Base-by-base conservation (phyloP, 1,284 basidiomycete genomes). In the Singerocomus inundabilis region DNA sequence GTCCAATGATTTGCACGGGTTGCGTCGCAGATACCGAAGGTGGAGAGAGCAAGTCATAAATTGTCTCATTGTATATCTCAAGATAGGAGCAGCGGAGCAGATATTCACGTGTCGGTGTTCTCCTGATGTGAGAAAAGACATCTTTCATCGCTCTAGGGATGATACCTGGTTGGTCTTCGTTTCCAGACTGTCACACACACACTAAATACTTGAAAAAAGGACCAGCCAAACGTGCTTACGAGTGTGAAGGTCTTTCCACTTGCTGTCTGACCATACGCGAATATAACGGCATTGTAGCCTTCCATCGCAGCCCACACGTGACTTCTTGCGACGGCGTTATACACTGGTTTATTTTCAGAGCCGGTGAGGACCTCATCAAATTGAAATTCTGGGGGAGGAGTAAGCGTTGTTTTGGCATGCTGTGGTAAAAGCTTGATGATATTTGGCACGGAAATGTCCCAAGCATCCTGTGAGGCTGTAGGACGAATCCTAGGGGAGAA, bases 51-150 rank as follows among this genome's bases (percentile, higher is more conserved):
- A 94, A 73, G 62, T 95, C 94, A 55, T 92, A 82, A 53, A 99
- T 89, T 0, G 83, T 80, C 70, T 99, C 96, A 70, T 99, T 99
- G 75, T 98, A 98, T 46, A 98, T 93, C 62, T 98, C 95, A 38
- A 98, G 82, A 67, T 98, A 98, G 4, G 91, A 93, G 57, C 93
- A 95, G 10, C 96, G 84, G 1, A 99, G 79, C 12, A 99, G 81
- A 69, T 94, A 98, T 69, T 98, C 96, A 48, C 93, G 79, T n/a
- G 79, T 72, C 0, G 86, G 80, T 0, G 83, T 87, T 37, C 76
- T 77, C 35, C 79, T 79, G 66, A 92, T 92, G 62, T 81, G 85
- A 1, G 78, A 77, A 65, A 92, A 92, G 2, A 93, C 82, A 52
- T 92, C 90, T 52, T 84, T 81, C 81, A 99, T 91, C 0, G 95